A percentile compares a stretch with the other conserved stretches of the same genome.
These are phyloP conservation scores for Saturnispora saitoi DNA, from an alignment of 805 yeast species.

Conservation along the genomic window DNA sequence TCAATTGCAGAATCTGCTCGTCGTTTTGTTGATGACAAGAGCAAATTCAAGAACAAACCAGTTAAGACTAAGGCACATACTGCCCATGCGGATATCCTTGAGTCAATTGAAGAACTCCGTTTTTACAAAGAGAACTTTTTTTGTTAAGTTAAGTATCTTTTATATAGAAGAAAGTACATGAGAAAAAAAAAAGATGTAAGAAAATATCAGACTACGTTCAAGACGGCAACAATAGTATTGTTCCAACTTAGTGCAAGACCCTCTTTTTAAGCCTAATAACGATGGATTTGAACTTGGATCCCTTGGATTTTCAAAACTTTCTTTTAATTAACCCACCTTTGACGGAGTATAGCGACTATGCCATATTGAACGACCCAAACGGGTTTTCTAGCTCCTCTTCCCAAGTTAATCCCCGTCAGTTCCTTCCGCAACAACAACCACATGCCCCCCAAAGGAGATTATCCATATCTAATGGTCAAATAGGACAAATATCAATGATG, in stretches of 20 bases:
- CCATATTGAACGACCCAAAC: conserved; percentile 8
- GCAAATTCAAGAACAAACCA: conserved; percentile 41
- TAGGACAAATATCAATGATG: conserved; percentile 51
- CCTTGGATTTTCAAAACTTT: conserved; percentile 30
- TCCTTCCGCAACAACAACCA: background rate
- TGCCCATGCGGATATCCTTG: conserved; percentile 80
- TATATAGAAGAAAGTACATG: background rate
- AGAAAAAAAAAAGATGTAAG: background rate
- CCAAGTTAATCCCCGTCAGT: background rate
- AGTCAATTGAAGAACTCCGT: conserved; percentile 73
- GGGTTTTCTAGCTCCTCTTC: background rate
- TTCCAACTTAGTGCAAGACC: background rate
- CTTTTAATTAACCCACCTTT: conserved; percentile 30
- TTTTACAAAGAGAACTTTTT: conserved; percentile 48
- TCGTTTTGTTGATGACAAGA: conserved; percentile 6
- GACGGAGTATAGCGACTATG: conserved; percentile 24
- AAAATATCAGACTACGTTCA: background rate
- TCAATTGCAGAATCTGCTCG: conserved; percentile 69
- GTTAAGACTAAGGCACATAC: conserved; percentile 69
- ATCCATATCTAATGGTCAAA: conserved; percentile 79
- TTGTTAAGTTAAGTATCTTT: background rate
- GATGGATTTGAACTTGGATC: conserved; percentile 25
- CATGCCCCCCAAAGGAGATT: conserved; percentile 49
- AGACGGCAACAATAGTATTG: background rate
- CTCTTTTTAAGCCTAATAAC: background rate